These are phyloP conservation scores for Fagus sylvatica DNA, from an alignment of 306 rosid genomes.

Conservation along the genomic window DNA sequence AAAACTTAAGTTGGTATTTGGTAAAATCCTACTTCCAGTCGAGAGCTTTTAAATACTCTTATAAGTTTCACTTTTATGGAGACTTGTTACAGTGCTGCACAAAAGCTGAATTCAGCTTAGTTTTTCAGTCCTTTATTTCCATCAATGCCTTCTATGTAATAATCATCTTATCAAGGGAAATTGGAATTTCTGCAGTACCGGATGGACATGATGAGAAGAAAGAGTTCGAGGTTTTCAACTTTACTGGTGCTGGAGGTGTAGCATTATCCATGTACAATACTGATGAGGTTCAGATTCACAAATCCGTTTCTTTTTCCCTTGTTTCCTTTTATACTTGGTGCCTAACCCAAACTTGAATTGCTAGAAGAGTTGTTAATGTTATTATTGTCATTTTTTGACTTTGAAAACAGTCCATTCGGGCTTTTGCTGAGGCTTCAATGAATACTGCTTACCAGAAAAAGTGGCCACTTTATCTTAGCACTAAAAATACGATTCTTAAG, in stretches of 20 bases:
- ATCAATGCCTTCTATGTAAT: neutral
- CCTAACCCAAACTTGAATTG: conserved; percentile 22
- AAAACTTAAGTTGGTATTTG: conserved; percentile 48
- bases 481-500: conserved; percentile 95
- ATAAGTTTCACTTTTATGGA: neutral
- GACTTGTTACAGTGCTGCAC: neutral
- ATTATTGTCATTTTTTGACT: neutral
- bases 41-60: neutral
- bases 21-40: conserved; percentile 24
- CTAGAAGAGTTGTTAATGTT: neutral
- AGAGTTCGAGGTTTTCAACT: conserved; percentile 49
- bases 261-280: conserved; percentile 60
- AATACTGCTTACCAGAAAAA: conserved; percentile 77
- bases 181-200: conserved; percentile 50
- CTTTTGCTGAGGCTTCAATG: conserved; percentile 94
- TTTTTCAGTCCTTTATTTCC: neutral
- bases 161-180: conserved; percentile 12
- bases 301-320: conserved; percentile 16
- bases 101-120: neutral
- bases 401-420: conserved; percentile 64
- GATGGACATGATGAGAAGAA: conserved; percentile 66
- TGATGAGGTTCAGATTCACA: conserved; percentile 59
- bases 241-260: conserved; percentile 58
- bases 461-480: conserved; percentile 99
- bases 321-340: neutral